Evolutionary conservation across 2,329 filamentous ascomycete genomes (phyloP).

Genomic region (Aureobasidium sp.): DNA sequence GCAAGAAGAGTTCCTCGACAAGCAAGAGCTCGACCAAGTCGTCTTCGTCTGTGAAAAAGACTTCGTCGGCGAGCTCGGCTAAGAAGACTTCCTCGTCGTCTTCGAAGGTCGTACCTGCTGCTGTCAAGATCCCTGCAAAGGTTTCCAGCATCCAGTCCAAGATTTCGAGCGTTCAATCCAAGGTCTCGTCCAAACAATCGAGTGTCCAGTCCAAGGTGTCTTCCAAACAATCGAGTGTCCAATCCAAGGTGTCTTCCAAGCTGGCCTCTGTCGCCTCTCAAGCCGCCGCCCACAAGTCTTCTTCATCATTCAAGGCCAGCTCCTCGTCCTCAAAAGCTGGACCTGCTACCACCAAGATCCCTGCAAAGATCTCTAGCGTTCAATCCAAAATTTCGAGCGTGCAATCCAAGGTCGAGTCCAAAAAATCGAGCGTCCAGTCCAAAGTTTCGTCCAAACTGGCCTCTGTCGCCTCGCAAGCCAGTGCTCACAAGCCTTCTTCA

Average conservation of each 20-base stretch:
- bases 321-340: neutral
- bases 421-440: neutral
- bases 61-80: neutral
- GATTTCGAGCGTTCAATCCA: neutral
- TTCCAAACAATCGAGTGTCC: neutral
- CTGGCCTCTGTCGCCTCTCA: neutral
- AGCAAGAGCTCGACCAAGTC: neutral
- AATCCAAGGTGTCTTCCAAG: neutral
- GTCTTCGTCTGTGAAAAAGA: neutral
- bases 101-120: neutral
- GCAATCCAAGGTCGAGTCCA: neutral
- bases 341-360: neutral
- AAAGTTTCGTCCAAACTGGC: neutral
- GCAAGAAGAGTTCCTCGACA: neutral
- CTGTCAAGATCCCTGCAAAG: neutral
- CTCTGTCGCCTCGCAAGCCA: neutral
- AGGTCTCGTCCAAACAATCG: neutral
- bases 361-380: conserved; percentile 1
- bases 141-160: neutral
- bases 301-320: neutral
- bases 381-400: neutral
- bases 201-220: no score
- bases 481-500: neutral
- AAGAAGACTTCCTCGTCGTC: conserved; percentile 3
- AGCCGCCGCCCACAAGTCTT: neutral